Base-by-base conservation (phyloP, 495 filamentous ascomycete genomes). In the Penicillium goetzii region DNA sequence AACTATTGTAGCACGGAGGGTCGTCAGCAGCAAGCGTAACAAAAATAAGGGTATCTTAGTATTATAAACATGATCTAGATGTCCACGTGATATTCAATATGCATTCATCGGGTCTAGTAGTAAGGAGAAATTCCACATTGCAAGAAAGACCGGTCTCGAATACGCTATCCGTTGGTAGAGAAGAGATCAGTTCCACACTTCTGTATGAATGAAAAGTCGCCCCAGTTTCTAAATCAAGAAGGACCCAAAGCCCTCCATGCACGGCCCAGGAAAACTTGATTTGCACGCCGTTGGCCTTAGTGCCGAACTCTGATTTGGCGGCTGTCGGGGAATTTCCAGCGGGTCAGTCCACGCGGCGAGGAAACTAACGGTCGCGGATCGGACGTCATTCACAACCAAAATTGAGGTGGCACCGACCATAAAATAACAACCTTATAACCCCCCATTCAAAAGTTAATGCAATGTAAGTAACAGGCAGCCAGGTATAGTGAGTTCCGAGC, bases 231-330 rank as follows among this genome's bases (percentile, higher is more conserved):
- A 25, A 38, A 50, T 41, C 23, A 2, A 60, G 58, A 9, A 60
- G 58, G 49, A 43, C 47, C 21, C 32, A 41, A 7, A 49, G 40
- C 9, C 7, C 28, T 4, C 25, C 36, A 28, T 17, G 34, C 49
- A 52, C 25, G 51, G 38, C 34, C 59, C 50, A 56, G 25, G 25
- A 61, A 65, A 60, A 60, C 63, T 65, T 65, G 63, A 60, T 65
- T 65, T 61, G 33, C 57, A 43, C 43, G 41, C 63, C 63, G 53
- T 65, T 65, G 34, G 43, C 33, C 26, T 21, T 64, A 56, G 41
- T 38, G 52, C 43, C 41, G 56, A 61, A 60, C 52, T 21, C 19
- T 60, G 56, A 56, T 64, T 36, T 41, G 25, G 45, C 60, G 26
- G 56, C 45, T 23, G 28, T 56, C 63, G 63, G 63, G 53, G 63